These are phyloP conservation scores for Pythium graminicola DNA, from an alignment of 352 stramenopile species.

Conservation along the genomic window DNA sequence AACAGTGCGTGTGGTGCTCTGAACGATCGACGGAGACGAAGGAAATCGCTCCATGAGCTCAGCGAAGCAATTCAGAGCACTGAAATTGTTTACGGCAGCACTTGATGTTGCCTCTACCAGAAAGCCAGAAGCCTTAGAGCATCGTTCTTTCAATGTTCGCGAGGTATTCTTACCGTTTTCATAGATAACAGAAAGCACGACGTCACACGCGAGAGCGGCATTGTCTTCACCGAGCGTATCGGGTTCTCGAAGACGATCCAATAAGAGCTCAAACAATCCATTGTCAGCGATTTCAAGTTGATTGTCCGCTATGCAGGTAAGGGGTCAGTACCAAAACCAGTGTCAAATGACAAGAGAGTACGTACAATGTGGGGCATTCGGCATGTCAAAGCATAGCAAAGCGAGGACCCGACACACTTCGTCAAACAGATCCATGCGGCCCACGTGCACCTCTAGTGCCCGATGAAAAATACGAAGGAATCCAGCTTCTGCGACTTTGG, in stretches of 20 bases:
- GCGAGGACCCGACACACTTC: conserved; percentile 35
- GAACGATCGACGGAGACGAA: conserved; percentile 17
- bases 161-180: conserved; percentile 51
- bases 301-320: conserved; percentile 51
- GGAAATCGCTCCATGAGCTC: conserved; percentile 23
- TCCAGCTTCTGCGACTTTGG: conserved; percentile 38
- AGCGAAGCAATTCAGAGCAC: conserved; percentile 22
- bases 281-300: conserved; percentile 34
- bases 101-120: conserved; percentile 28
- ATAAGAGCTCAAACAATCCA: conserved; percentile 31
- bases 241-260: conserved; percentile 11
- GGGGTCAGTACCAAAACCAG: too few relatives aligned
- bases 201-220: conserved; percentile 23
- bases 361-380: conserved; percentile 36
- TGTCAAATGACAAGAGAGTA: neutral
- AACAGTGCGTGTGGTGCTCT: conserved; percentile 29
- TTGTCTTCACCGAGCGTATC: conserved; percentile 19
- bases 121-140: too few relatives aligned
- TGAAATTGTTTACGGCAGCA: conserved; percentile 24
- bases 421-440: conserved; percentile 24
- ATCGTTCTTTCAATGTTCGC: too few relatives aligned
- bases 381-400: conserved; percentile 50
- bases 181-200: conserved; percentile 33
- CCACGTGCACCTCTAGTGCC: conserved; percentile 26
- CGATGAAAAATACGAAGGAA: conserved; percentile 29